Conservation (phyloP, 1,139 yeast species). For the Taphrina flavorubra region DNA sequence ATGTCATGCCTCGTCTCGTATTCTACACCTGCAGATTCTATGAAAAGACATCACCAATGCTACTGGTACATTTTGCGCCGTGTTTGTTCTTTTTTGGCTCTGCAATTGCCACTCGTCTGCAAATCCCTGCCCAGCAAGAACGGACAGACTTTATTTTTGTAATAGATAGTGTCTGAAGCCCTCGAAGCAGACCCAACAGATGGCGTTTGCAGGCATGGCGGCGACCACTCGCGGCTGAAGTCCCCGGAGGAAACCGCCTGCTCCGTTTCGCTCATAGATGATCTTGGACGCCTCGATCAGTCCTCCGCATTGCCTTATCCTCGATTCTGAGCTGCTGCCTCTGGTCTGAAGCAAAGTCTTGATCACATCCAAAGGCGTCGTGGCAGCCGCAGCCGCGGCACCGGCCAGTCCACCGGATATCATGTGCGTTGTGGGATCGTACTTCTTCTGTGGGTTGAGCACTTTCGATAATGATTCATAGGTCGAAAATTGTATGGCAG, state of each 20-base stretch:
- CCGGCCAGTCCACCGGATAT: conserved; percentile 95
- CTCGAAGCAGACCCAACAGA: conserved; percentile 97
- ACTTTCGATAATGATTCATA: conserved; percentile 82
- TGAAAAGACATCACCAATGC: conserved; percentile 5
- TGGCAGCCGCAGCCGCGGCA: conserved; percentile 93
- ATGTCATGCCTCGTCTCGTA: background rate
- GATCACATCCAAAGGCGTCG: conserved; percentile 94
- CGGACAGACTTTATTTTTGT: conserved; percentile 2
- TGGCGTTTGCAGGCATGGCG: conserved; percentile 95
- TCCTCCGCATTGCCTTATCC: conserved; percentile 67
- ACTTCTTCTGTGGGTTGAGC: conserved; percentile 75
- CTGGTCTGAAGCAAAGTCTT: conserved; percentile 88
- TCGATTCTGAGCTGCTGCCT: conserved; percentile 54
- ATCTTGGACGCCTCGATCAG: conserved; percentile 74
- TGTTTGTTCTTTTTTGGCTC: background rate
- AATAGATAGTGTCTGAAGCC: conserved; percentile 40
- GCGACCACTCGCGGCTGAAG: conserved; percentile 89
- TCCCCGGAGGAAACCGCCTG: conserved; percentile 78
- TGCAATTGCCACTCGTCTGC: too few relatives aligned
- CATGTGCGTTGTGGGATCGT: conserved; percentile 92
- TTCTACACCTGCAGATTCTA: background rate
- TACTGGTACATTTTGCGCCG: conserved; percentile 7
- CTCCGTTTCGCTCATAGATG: conserved; percentile 69
- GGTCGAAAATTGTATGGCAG: conserved; percentile 91
- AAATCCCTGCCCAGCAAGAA: too few relatives aligned